Conservation (phyloP, 805 yeast genomes). For the Saccharomycopsis amapae region DNA sequence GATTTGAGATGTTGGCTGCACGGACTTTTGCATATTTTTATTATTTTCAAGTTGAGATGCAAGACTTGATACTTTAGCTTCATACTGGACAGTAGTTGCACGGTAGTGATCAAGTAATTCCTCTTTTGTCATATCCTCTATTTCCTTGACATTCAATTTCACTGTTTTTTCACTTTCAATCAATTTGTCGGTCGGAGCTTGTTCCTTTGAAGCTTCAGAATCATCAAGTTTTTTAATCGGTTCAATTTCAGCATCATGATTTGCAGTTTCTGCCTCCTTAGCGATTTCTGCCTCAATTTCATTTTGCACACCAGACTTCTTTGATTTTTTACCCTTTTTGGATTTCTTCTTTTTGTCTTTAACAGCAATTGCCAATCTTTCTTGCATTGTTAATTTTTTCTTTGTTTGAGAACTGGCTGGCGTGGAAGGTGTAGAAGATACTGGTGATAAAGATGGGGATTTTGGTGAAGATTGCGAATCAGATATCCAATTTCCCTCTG, state of each 20-base stretch:
- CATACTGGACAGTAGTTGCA: background rate
- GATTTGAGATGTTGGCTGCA: slow-evolving; percentile 22
- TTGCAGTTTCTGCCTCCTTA: background rate
- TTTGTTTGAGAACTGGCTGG: slow-evolving; percentile 25
- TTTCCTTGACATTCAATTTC: background rate
- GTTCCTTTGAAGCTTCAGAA: background rate
- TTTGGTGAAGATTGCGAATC: too few species aligned
- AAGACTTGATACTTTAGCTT: background rate
- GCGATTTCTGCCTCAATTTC: background rate
- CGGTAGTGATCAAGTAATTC: background rate
- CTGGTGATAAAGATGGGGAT: too few species aligned
- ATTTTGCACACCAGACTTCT: slow-evolving; percentile 17
- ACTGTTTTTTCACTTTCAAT: background rate
- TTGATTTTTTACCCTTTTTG: slow-evolving; percentile 27
- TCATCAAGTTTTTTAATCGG: background rate
- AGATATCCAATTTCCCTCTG: too few species aligned
- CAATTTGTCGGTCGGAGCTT: background rate
- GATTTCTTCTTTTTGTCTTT: slow-evolving; percentile 30
- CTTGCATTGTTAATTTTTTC: slow-evolving; percentile 72
- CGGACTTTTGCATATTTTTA: slow-evolving; percentile 5
- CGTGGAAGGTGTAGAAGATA: too few species aligned
- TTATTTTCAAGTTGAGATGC: background rate
- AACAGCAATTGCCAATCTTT: slow-evolving; percentile 79
- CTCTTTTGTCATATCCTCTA: slow-evolving; percentile 1
- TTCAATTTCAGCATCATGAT: background rate